Base-by-base conservation (phyloP, 2,329 filamentous ascomycete species). In the Thielaviopsis euricoi region DNA sequence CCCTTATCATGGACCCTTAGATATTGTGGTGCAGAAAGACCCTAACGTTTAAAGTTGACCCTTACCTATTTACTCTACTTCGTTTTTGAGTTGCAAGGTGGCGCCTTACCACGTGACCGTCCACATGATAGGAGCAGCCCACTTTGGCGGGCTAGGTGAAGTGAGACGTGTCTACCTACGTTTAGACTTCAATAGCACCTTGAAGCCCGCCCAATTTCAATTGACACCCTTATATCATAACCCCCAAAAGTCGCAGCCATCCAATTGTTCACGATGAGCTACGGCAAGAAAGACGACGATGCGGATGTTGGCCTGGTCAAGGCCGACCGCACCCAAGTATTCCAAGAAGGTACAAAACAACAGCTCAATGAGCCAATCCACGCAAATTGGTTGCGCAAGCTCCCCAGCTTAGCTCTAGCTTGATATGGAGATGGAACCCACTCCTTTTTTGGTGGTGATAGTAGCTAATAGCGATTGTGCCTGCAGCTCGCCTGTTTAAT, bases 211-310 rank as follows among this genome's bases (percentile, higher is more conserved):
- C 46, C 40, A 56, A 46, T 37, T 46, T 33, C 43, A 57, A n/a
- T 52, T 48, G 12, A 33, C 29, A 10, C 25, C 22, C 56, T 49
- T 53, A 55, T 53, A 58, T 48, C 26, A 15, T 10, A 29, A 46
- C 53, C n/a, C 21, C 53, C 53, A 46, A 46, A 55, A 49, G 22
- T 51, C 48, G 25, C 52, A 58, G 52, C 54, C 52, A 54, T 55
- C 55, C 43, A 58, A 65, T 66, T 67, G 73, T 74, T 74, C 75
- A 82, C 65, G 69, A 95, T 95, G 90, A 93, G 86, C 75, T 95
- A 93, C 81, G 85, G 91, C 78, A 98, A 98, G 78, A 97, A 95
- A 79, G 91, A 98, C 73, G 93, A 97, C 80, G 93, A 98, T 77
- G 88, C 85, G 69, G 91, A 96, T 71, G 82, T 85, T 71, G 85